A percentile compares a stretch with the other conserved stretches of the same genome.
phyloP scores from a whole-genome alignment of 1,284 basidiomycete species.

The Vanrija sp. region DNA sequence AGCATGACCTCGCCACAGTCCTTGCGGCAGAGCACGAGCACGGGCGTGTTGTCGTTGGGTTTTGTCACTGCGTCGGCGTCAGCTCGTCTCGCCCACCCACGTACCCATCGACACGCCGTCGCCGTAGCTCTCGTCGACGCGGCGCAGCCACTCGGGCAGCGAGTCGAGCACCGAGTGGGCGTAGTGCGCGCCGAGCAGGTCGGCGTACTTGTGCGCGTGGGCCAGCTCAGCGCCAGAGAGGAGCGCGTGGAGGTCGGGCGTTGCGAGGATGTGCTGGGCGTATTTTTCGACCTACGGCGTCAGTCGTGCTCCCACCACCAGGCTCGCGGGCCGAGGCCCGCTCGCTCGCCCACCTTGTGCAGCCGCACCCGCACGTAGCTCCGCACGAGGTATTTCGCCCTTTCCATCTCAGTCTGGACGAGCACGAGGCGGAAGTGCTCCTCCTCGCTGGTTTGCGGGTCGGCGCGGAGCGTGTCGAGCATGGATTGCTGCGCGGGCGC shows the following conservation, averaged over 20 bases:
- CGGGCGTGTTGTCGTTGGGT: constrained; percentile 67
- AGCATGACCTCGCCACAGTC: constrained; percentile 66
- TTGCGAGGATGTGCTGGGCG: constrained; percentile 67
- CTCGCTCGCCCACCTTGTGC: constrained; percentile 61
- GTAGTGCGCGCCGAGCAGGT: constrained; percentile 68
- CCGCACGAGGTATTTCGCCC: constrained; percentile 81
- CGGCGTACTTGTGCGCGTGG: constrained; percentile 72
- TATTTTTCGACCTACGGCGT: constrained; percentile 74
- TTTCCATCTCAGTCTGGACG: constrained; percentile 86
- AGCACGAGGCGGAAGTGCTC: constrained; percentile 87
- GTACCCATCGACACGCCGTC: constrained; percentile 69
- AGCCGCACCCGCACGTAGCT: constrained; percentile 81
- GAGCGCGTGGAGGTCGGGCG: constrained; percentile 63
- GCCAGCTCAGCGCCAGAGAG: constrained; percentile 73
- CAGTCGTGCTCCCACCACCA: neutral
- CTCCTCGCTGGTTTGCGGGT: constrained; percentile 76
- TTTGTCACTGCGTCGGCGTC: constrained; percentile 57
- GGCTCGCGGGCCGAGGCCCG: constrained; percentile 1
- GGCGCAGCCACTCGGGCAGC: constrained; percentile 67
- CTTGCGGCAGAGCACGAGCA: constrained; percentile 71
- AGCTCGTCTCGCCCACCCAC: constrained; percentile 30
- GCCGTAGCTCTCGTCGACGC: constrained; percentile 64
- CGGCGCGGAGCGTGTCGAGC: constrained; percentile 58
- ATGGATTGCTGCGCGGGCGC: constrained; percentile 37
- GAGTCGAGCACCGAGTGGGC: constrained; percentile 69